Conservation (phyloP, 2,329 filamentous ascomycete genomes). For the Penicillium sp. region DNA sequence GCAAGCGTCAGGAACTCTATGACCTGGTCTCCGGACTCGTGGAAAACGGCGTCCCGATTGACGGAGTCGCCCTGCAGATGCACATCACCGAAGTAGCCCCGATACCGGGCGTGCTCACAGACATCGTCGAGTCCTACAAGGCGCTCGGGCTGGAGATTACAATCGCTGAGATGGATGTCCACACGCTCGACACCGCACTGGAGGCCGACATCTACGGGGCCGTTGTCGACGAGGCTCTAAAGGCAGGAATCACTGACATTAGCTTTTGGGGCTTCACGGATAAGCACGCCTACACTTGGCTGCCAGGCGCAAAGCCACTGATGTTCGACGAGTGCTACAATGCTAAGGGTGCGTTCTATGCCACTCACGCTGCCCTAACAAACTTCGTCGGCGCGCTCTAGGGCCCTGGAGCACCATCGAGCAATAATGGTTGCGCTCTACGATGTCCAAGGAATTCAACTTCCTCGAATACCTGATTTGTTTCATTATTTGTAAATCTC, state of each 20-base stretch:
- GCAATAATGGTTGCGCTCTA: not conserved
- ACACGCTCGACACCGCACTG: not conserved
- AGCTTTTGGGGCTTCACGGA: conserved; percentile 12
- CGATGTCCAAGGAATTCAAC: too few species aligned
- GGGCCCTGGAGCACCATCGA: not conserved
- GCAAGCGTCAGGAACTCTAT: not conserved
- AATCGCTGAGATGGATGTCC: not conserved
- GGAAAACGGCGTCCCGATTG: not conserved
- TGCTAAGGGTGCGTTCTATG: conserved; percentile 4
- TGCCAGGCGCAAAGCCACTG: conserved; percentile 11
- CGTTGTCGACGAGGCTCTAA: conserved; percentile 4
- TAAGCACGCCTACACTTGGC: conserved; percentile 13
- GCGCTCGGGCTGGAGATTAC: not conserved
- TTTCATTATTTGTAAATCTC: too few species aligned
- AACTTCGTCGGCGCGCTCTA: not conserved
- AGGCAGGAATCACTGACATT: conserved; percentile 8
- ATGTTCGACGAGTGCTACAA: conserved; percentile 13
- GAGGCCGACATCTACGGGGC: not conserved
- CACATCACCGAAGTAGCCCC: not conserved
- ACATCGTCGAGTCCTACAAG: not conserved
- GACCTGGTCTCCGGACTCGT: not conserved
- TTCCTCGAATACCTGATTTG: too few species aligned
- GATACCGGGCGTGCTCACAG: not conserved
- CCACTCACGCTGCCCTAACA: conserved; percentile 2
- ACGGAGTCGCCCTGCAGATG: not conserved